Evolutionary conservation across 2,329 filamentous ascomycete species (phyloP).

Genomic region (Thelonectria olida): DNA sequence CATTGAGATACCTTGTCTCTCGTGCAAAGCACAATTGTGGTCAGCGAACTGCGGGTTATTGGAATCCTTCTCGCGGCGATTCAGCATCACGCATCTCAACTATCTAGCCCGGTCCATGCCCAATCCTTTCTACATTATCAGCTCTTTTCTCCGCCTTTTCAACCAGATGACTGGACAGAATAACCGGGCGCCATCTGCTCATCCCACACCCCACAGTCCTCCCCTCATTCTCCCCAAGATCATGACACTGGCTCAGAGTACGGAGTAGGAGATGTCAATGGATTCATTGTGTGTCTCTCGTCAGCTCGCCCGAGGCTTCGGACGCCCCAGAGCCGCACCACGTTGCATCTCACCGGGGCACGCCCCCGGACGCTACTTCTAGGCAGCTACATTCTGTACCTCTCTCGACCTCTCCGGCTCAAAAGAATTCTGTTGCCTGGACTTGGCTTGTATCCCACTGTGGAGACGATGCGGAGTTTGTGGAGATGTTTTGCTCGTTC

Average conservation of each 20-base stretch:
- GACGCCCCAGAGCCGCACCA: conserved; percentile 24
- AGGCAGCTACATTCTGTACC: conserved; percentile 25
- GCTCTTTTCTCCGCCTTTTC: background rate
- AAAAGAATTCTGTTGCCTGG: conserved; percentile 29
- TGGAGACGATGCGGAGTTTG: conserved; percentile 18
- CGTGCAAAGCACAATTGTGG: background rate
- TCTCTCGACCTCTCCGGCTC: conserved; percentile 1
- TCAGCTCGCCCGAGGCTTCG: background rate
- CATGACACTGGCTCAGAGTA: no score
- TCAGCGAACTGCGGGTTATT: background rate
- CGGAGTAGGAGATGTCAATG: background rate
- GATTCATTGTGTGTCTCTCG: background rate
- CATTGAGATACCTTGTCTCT: background rate
- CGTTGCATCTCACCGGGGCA: conserved; percentile 16
- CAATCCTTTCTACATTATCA: background rate
- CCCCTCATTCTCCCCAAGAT: background rate
- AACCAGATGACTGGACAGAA: background rate
- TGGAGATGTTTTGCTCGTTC: background rate
- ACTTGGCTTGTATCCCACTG: conserved; percentile 4
- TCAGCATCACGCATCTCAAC: background rate
- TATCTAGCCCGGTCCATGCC: background rate
- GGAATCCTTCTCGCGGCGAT: background rate
- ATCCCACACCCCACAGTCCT: background rate
- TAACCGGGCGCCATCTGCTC: background rate
- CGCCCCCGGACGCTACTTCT: conserved; percentile 1